Evolutionary conservation across 1,139 yeast species (phyloP).

Genomic region (Zygosaccharomyces sapae): DNA sequence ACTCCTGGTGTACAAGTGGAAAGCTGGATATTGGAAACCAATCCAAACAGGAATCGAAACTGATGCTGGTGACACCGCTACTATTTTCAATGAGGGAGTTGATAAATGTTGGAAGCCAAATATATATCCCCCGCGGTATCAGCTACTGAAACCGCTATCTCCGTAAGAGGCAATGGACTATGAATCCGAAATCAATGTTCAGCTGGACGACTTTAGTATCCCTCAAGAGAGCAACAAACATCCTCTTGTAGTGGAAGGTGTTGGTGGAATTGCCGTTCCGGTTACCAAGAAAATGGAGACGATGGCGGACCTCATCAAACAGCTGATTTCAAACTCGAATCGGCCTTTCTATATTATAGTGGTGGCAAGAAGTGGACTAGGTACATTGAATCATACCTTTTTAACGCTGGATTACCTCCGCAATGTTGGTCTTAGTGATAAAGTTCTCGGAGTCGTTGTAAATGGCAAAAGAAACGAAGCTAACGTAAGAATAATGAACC

Average conservation of each 20-base stretch:
- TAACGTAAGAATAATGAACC: constrained; percentile 24
- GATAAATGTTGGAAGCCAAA: constrained; percentile 15
- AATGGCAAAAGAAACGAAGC: constrained; percentile 32
- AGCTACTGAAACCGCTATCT: constrained; percentile 30
- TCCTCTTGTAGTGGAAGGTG: constrained; percentile 36
- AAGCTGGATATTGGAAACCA: constrained; percentile 37
- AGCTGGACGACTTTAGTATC: constrained; percentile 18
- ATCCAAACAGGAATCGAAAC: constrained; percentile 36
- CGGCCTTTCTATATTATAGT: constrained; percentile 28
- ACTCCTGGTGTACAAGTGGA: constrained; percentile 31
- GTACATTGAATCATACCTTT: constrained; percentile 37
- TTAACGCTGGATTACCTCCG: constrained; percentile 32
- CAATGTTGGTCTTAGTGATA: constrained; percentile 17
- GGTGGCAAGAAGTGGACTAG: constrained; percentile 36
- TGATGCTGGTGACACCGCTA: constrained; percentile 33
- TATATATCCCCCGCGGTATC: constrained; percentile 24
- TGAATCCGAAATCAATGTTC: constrained; percentile 17
- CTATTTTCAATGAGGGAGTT: constrained; percentile 17
- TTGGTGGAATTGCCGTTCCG: constrained; percentile 37
- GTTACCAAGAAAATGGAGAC: constrained; percentile 26
- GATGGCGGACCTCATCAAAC: constrained; percentile 32
- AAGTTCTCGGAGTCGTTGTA: constrained; percentile 30
- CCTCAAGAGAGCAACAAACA: constrained; percentile 15
- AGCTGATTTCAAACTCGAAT: constrained; percentile 13
- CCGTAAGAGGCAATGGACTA: constrained; percentile 36